These are phyloP conservation scores for Rhexocercosporidium sp. DNA, from an alignment of 2,329 filamentous ascomycete species.

Conservation along the genomic window DNA sequence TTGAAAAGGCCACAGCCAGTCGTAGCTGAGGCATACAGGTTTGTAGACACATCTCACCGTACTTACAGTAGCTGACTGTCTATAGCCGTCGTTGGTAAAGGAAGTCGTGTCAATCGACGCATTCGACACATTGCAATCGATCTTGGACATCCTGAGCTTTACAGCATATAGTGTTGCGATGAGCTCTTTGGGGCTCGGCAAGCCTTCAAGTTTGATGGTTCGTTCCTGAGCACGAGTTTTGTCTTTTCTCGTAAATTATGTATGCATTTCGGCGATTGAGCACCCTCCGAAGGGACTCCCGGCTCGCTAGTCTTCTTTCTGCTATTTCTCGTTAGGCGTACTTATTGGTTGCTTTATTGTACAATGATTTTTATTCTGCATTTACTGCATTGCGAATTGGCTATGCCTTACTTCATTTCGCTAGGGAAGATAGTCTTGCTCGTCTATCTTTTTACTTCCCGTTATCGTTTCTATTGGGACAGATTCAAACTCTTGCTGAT, in stretches of 20 bases:
- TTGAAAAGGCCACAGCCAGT: conserved; percentile 46
- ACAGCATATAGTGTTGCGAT: conserved; percentile 35
- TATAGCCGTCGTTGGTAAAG: conserved; percentile 48
- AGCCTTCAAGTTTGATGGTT: conserved; percentile 40
- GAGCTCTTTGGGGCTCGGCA: conserved; percentile 23
- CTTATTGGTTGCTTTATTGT: conserved; percentile 21
- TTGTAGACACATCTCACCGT: conserved; percentile 18
- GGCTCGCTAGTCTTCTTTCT: not conserved
- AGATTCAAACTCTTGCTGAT: not conserved
- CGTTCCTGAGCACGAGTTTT: conserved; percentile 16
- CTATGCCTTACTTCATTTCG: conserved; percentile 3
- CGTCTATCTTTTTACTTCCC: not conserved
- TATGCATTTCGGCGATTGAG: not conserved
- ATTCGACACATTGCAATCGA: not conserved
- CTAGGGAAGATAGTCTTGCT: not conserved
- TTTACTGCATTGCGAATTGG: conserved; percentile 23
- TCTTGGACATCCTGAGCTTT: conserved; percentile 14
- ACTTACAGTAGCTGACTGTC: conserved; percentile 29
- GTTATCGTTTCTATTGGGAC: not conserved
- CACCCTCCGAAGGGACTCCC: not conserved
- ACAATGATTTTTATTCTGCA: conserved; percentile 11
- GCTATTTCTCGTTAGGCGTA: conserved; percentile 15
- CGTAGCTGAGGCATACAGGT: conserved; percentile 47
- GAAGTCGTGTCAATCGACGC: not conserved
- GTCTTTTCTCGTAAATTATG: conserved; percentile 7